These are phyloP conservation scores for Bipolaris gigantea DNA, from an alignment of 2,329 filamentous ascomycete genomes.

Conservation along the genomic window DNA sequence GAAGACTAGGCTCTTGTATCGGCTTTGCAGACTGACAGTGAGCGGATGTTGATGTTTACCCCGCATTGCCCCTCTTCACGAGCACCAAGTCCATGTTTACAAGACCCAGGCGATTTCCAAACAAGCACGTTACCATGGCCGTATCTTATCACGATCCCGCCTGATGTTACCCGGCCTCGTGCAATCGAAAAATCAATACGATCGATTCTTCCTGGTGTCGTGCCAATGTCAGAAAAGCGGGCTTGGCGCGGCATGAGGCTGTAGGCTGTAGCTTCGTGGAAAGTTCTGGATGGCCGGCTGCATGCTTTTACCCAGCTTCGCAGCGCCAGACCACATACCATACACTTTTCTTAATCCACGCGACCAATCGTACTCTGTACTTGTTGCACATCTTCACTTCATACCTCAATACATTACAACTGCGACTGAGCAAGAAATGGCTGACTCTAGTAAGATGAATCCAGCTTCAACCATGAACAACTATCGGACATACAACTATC, in stretches of 20 bases:
- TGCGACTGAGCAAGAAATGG: slow-evolving; percentile 26
- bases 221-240: slow-evolving; percentile 12
- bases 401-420: neutral
- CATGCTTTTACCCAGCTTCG: slow-evolving; percentile 28
- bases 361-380: neutral
- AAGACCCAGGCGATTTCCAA: slow-evolving; percentile 1
- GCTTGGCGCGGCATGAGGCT: slow-evolving; percentile 27
- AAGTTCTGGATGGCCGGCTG: slow-evolving; percentile 39
- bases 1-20: neutral
- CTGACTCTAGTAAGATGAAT: slow-evolving; percentile 26
- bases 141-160: neutral
- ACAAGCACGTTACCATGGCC: neutral
- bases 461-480: neutral
- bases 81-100: slow-evolving; percentile 16
- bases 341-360: slow-evolving; percentile 1
- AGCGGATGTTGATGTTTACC: slow-evolving; percentile 12
- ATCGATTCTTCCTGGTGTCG: neutral
- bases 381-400: neutral
- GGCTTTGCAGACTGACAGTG: neutral
- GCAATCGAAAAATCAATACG: neutral
- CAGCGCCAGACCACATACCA: slow-evolving; percentile 5
- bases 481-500: neutral
- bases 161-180: neutral
- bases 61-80: slow-evolving; percentile 34
- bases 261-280: slow-evolving; percentile 32